Evolutionary conservation across 1,284 basidiomycete species (phyloP).

Genomic region (Tylopilus sp.): DNA sequence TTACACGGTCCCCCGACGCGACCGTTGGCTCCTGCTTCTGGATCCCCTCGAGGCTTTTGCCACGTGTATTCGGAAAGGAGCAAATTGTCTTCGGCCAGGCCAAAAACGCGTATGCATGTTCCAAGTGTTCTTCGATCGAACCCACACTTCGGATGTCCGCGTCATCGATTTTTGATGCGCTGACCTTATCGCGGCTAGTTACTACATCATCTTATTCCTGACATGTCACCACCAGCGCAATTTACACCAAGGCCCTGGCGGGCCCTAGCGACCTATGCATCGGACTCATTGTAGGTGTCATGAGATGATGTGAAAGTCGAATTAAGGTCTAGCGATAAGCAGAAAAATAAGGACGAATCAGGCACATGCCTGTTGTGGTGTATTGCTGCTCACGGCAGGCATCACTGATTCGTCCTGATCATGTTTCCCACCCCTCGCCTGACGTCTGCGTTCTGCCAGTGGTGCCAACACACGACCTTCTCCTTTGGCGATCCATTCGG

Average conservation of each 20-base stretch:
- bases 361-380: conserved; percentile 7
- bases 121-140: no score
- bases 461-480: conserved; percentile 22
- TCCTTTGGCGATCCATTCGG: conserved; percentile 28
- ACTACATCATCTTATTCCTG: no score
- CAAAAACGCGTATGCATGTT: no score
- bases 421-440: conserved; percentile 8
- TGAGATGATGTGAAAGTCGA: background rate
- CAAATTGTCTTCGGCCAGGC: no score
- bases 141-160: no score
- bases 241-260: background rate
- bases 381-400: background rate
- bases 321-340: conserved; percentile 2
- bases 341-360: conserved; percentile 2
- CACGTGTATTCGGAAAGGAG: no score
- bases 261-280: background rate
- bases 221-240: no score
- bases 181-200: no score
- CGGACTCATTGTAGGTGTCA: background rate
- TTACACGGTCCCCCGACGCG: no score
- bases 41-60: no score
- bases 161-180: no score
- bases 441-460: conserved; percentile 17
- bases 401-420: background rate
- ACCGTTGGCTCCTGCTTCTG: no score